phyloP scores from a whole-genome alignment of 1,139 yeast species.

The Kodamaea sp. region DNA sequence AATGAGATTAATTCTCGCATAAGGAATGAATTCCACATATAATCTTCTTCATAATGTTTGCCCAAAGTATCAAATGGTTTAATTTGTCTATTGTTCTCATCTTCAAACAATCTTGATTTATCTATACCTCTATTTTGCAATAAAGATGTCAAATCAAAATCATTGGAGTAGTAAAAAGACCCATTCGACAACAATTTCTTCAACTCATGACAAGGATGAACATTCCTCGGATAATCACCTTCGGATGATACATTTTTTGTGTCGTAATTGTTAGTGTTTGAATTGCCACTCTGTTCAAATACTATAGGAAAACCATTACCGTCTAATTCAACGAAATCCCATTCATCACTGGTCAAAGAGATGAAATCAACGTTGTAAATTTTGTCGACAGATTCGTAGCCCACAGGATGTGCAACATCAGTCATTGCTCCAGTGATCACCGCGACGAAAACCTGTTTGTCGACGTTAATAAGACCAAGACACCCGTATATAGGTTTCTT shows the following conservation, averaged over 20 bases:
- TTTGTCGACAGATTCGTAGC: constrained; percentile 73
- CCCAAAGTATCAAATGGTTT: constrained; percentile 16
- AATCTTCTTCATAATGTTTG: constrained; percentile 70
- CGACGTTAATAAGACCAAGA: constrained; percentile 74
- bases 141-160: constrained; percentile 83
- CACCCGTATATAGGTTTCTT: constrained; percentile 71
- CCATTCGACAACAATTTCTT: constrained; percentile 79
- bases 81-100: constrained; percentile 16
- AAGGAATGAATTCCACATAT: constrained; percentile 96
- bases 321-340: constrained; percentile 75
- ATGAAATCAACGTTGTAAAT: constrained; percentile 83
- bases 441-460: constrained; percentile 66
- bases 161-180: constrained; percentile 86
- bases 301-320: constrained; percentile 56
- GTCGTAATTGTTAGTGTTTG: constrained; percentile 6
- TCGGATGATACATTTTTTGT: constrained; percentile 7
- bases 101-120: constrained; percentile 20
- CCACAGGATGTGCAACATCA: constrained; percentile 81
- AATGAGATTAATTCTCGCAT: constrained; percentile 77
- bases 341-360: constrained; percentile 63
- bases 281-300: background rate
- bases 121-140: constrained; percentile 68
- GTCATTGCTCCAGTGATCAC: constrained; percentile 69
- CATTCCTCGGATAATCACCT: constrained; percentile 31
- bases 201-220: constrained; percentile 83